A percentile compares a stretch with the other conserved stretches of the same genome.
Evolutionary conservation across 495 filamentous ascomycete species (phyloP).

Genomic region (Trypethelium eluteriae): DNA sequence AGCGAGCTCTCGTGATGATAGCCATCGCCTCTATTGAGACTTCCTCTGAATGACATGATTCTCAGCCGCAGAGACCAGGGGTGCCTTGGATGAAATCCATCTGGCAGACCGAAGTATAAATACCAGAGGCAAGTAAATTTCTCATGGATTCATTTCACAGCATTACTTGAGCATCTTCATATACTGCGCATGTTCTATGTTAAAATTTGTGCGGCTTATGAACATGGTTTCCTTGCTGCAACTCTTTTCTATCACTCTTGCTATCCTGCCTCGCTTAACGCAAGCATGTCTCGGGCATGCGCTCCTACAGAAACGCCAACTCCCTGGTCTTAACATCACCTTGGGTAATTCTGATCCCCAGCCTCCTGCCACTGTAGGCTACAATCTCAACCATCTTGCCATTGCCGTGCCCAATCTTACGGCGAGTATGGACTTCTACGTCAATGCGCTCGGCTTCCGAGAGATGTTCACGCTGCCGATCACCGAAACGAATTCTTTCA

Average conservation of each 20-base stretch:
- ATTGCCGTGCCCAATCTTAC: conserved; percentile 38
- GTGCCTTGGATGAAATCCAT: neutral
- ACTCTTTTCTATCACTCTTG: neutral
- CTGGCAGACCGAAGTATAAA: neutral
- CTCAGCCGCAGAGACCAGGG: neutral
- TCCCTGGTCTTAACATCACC: conserved; percentile 8
- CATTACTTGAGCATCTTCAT: neutral
- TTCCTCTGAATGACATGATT: neutral
- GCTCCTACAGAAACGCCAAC: conserved; percentile 3
- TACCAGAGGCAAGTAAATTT: neutral
- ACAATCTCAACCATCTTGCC: conserved; percentile 43
- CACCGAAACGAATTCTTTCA: conserved; percentile 14
- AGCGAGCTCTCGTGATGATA: neutral
- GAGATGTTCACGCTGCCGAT: conserved; percentile 38
- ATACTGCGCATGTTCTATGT: neutral
- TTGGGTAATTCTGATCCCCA: conserved; percentile 13
- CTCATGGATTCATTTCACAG: neutral
- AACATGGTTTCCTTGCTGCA: neutral
- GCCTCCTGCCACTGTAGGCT: conserved; percentile 34
- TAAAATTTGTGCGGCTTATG: neutral
- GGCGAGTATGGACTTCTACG: conserved; percentile 41
- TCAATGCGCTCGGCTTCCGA: conserved; percentile 44
- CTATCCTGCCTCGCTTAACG: neutral
- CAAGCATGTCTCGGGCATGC: neutral
- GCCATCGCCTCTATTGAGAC: conserved; percentile 1